Percentiles rank a stretch among this genome's conserved stretches.
Evolutionary conservation across 352 stramenopile genomes (phyloP).

Genomic region (Peronospora destructor): DNA sequence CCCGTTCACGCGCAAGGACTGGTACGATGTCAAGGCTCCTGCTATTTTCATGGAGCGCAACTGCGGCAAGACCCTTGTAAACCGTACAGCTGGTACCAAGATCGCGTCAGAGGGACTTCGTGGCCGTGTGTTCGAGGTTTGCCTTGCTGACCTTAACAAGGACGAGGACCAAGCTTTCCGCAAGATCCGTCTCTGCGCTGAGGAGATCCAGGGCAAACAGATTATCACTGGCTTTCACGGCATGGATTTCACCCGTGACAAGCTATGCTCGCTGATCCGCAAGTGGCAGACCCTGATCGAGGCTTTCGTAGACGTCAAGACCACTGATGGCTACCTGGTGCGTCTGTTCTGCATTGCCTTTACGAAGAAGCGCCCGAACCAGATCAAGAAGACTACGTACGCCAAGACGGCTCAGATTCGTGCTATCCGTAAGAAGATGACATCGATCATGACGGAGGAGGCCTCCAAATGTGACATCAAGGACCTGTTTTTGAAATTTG

Average conservation of each 20-base stretch:
- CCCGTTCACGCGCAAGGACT: conserved; percentile 98
- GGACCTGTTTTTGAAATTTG: conserved; percentile 98
- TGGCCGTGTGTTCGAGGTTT: conserved; percentile 98
- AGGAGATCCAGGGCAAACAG: conserved; percentile 94
- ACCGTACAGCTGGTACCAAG: conserved; percentile 93
- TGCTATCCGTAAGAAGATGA: conserved; percentile 98
- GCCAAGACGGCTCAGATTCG: conserved; percentile 95
- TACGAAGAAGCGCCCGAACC: conserved; percentile 98
- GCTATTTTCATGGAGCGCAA: conserved; percentile 97
- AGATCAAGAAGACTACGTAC: conserved; percentile 99
- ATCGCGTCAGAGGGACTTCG: conserved; percentile 98
- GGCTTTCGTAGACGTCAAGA: conserved; percentile 97
- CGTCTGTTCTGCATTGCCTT: conserved; percentile 99
- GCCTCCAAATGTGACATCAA: conserved; percentile 98
- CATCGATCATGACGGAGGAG: conserved; percentile 96
- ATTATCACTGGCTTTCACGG: conserved; percentile 87
- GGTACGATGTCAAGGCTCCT: conserved; percentile 96
- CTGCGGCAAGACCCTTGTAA: conserved; percentile 98
- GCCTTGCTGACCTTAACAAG: conserved; percentile 97
- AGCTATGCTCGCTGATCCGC: conserved; percentile 99
- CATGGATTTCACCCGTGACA: conserved; percentile 95
- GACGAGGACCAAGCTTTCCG: conserved; percentile 96
- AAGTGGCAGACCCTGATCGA: conserved; percentile 99
- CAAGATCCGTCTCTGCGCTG: conserved; percentile 98
- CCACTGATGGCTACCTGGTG: conserved; percentile 98